Base-by-base conservation (phyloP, 2,329 filamentous ascomycete species). In the Aplosporella prunicola region DNA sequence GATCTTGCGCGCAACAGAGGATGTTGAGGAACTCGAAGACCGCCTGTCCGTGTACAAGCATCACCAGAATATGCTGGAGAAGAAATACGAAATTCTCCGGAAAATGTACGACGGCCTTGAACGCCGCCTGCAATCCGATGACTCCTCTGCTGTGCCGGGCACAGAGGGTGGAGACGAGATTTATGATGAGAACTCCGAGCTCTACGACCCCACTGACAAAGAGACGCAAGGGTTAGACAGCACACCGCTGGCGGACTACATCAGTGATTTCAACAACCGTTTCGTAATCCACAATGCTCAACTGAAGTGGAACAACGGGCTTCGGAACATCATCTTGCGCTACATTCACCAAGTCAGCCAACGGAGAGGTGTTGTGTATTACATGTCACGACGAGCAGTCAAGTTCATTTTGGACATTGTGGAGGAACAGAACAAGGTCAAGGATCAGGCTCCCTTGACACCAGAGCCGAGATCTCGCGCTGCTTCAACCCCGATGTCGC, bases 371-470 rank as follows among this genome's bases (percentile, higher is more conserved):
- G 96, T 98, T 54, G 80, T 98, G 20, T 98, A 98, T 64, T 98
- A 98, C 61, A 81, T 96, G 64, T 96, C 93, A 9, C 78, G 89
- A 31, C 79, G 87, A 45, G 93, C 91, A 3, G 84, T 98, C 53
- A 98, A 96, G 53, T 98, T 98, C 56, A 96, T 98, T 41, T 68
- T 96, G 8, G 91, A 98, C 58, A 93, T 98, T 48, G 84, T 98
- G 3, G 88, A 96, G 39, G 91, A 98, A 55, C 88, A 95, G 58
- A 76, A 76, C 47, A 91, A 82, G 57, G 75, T 77, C 14, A 89
- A 82, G 56, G 75, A 77, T 15, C 50, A 53, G 13, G 43, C 52
- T 16, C 46, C 59, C 35, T 51, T 64, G 38, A 49, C 47, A 7
- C 33, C 28, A 20, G 48, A 4, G n/a, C 25, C 40, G 10, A 51